These are phyloP conservation scores for Spinacia oleracea DNA, from an alignment of 179 eudicot genomes.

Conservation along the genomic window DNA sequence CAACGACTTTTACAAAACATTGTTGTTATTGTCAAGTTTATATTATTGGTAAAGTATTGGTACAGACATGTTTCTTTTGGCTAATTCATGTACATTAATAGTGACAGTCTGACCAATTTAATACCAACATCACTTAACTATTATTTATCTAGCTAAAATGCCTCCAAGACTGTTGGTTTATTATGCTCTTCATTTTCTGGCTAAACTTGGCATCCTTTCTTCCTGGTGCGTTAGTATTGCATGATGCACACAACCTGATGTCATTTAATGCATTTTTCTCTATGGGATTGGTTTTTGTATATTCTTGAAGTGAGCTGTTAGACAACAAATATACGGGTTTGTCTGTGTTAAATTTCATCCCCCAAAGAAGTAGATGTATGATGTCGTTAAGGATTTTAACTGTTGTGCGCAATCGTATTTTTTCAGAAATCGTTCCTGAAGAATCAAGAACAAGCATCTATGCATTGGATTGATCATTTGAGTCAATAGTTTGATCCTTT, in stretches of 20 bases:
- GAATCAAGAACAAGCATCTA: constrained; percentile 75
- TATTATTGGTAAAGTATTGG: no score
- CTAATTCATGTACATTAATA: no score
- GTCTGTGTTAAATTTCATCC: not conserved
- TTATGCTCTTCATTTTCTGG: not conserved
- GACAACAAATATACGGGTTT: not conserved
- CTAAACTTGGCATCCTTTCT: not conserved
- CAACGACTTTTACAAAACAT: no score
- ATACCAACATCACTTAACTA: no score
- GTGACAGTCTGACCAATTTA: no score
- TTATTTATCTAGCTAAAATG: not conserved
- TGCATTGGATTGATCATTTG: constrained; percentile 77
- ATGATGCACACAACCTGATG: no score
- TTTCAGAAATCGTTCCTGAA: constrained; percentile 88
- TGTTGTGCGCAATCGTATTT: constrained; percentile 63
- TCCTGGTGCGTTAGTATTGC: not conserved
- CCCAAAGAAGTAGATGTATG: not conserved
- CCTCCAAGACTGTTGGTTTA: not conserved
- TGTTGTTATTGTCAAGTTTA: no score
- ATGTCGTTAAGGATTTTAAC: not conserved
- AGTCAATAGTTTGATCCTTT: constrained; percentile 69
- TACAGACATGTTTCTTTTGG: no score
- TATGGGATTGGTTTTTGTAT: no score
- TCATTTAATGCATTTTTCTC: not conserved
- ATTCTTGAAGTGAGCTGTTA: not conserved